These are phyloP conservation scores for Fraxinus latifolia DNA, from an alignment of 305 asterid genomes.

Conservation along the genomic window DNA sequence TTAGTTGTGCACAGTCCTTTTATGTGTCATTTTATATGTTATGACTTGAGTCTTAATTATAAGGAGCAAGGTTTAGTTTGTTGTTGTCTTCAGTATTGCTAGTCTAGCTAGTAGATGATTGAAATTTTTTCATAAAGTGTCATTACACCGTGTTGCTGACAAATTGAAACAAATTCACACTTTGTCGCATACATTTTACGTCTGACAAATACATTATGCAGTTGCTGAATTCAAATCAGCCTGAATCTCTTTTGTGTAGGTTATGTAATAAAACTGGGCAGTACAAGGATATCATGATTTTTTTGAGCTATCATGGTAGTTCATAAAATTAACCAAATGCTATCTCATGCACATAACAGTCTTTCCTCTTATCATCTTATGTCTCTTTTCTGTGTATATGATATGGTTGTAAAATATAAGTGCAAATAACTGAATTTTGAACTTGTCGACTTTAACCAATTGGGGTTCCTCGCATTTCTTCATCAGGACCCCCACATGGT, in stretches of 20 bases:
- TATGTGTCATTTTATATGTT: neutral
- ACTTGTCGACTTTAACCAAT: neutral
- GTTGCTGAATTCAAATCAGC: neutral
- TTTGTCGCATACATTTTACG: neutral
- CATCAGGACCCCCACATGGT: neutral
- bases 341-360: neutral
- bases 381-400: neutral
- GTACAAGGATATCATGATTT: neutral
- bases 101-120: constrained; percentile 6
- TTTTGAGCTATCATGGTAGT: neutral
- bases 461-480: neutral
- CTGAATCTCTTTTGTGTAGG: neutral
- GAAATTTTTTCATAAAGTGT: neutral
- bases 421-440: neutral
- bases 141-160: neutral
- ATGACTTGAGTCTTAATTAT: neutral
- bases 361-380: neutral
- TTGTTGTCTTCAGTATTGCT: neutral
- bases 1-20: constrained; percentile 6
- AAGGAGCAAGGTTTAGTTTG: neutral
- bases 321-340: neutral
- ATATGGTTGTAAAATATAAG: neutral
- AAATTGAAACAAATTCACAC: neutral
- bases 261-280: neutral
- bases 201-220: neutral